These are phyloP conservation scores for Porpolomopsis calyptriformis DNA, from an alignment of 768 basidiomycete genomes.

Conservation along the genomic window DNA sequence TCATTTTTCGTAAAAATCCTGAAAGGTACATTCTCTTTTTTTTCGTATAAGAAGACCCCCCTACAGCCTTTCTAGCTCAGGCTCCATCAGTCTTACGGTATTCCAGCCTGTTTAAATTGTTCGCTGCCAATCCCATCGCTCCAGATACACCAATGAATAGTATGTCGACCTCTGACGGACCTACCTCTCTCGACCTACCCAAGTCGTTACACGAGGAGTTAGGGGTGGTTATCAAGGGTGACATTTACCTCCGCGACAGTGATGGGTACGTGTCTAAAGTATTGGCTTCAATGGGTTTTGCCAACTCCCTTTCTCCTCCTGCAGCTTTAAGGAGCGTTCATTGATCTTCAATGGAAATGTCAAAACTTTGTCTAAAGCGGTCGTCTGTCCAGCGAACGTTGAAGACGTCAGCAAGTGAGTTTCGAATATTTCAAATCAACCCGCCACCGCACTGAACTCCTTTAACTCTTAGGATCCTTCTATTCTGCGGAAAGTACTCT, in stretches of 20 bases:
- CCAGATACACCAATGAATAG: background rate
- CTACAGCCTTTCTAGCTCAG: background rate
- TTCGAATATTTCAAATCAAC: background rate
- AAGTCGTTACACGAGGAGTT: slow-evolving; percentile 35
- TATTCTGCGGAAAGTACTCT: slow-evolving; percentile 61
- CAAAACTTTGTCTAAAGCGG: slow-evolving; percentile 43
- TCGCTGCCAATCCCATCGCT: background rate
- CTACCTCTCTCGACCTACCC: slow-evolving; percentile 15
- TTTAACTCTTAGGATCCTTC: slow-evolving; percentile 38
- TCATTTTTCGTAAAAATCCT: background rate
- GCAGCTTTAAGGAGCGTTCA: slow-evolving; percentile 37
- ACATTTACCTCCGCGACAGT: slow-evolving; percentile 34
- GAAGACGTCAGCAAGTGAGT: slow-evolving; percentile 73
- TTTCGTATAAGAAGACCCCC: background rate
- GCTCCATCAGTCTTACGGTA: background rate
- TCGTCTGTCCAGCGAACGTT: slow-evolving; percentile 68
- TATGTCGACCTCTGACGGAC: background rate
- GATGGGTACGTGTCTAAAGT: slow-evolving; percentile 24
- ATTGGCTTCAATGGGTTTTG: background rate
- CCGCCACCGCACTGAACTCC: slow-evolving; percentile 2
- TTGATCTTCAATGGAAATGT: slow-evolving; percentile 75
- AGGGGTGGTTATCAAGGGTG: slow-evolving; percentile 34
- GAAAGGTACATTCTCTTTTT: background rate
- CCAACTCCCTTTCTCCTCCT: slow-evolving; percentile 2
- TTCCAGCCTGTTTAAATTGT: background rate